A percentile compares a stretch with the other conserved stretches of the same genome.
phyloP scores from a whole-genome alignment of 495 filamentous ascomycete genomes.

The Aspergillus nanangensis region DNA sequence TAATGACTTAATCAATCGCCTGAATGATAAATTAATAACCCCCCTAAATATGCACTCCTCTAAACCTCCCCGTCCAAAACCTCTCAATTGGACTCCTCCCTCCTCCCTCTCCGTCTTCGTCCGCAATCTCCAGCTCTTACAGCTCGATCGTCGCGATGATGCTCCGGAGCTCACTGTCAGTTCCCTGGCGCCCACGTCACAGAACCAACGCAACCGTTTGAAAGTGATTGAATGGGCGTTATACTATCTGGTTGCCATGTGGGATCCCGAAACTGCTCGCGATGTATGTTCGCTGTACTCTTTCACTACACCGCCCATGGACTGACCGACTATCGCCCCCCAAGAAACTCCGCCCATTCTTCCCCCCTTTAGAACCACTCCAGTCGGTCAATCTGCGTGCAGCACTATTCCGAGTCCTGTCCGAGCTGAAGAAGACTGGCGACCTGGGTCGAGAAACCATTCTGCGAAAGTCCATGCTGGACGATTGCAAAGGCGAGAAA shows the following conservation, averaged over 20 bases:
- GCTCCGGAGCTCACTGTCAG: constrained; percentile 68
- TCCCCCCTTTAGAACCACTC: constrained; percentile 78
- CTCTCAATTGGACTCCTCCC: constrained; percentile 36
- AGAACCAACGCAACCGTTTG: constrained; percentile 74
- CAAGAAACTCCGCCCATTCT: constrained; percentile 84
- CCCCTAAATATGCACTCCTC: background rate
- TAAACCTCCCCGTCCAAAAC: constrained; percentile 23
- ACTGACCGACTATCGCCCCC: constrained; percentile 10
- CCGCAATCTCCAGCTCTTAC: constrained; percentile 73
- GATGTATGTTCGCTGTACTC: constrained; percentile 43
- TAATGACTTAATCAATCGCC: too few species aligned
- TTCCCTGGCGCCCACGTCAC: constrained; percentile 62
- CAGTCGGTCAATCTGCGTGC: constrained; percentile 86
- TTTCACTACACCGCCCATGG: background rate
- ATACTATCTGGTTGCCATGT: constrained; percentile 75
- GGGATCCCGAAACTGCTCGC: constrained; percentile 68
- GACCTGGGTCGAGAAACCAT: constrained; percentile 71
- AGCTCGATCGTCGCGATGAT: constrained; percentile 67
- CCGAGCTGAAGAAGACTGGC: constrained; percentile 81
- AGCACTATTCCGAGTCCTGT: constrained; percentile 72
- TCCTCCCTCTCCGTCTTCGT: constrained; percentile 65
- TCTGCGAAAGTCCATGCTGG: constrained; percentile 83
- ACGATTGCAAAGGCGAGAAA: constrained; percentile 83
- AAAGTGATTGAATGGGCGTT: constrained; percentile 80
- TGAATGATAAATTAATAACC: too few species aligned